Base-by-base conservation (phyloP, 1,284 basidiomycete genomes). In the Flammula alnicola region DNA sequence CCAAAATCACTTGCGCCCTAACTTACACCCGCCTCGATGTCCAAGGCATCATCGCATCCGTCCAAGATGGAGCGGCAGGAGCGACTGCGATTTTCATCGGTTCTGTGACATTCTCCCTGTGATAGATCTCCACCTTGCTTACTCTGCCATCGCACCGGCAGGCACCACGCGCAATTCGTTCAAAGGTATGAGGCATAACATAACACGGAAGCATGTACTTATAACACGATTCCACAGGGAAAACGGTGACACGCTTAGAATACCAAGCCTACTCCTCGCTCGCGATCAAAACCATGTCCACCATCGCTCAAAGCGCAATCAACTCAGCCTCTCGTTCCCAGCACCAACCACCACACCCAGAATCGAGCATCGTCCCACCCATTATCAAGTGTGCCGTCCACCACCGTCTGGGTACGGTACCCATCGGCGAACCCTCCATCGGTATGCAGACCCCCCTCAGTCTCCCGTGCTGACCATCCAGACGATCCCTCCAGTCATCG, bases 191-290 rank as follows among this genome's bases (percentile, higher is more conserved):
- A 32, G n/a, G 30, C 19, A 20, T 17, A 37, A 22, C 32, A 38
- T 25, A 42, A 31, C 12, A 30, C 26, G 26, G 30, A 32, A 19
- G 29, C n/a, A n/a, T n/a, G n/a, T n/a, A 30, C 41, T 35, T 33
- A 32, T 25, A 16, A 20, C 12, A 30, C 40, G n/a, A 29, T 45
- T n/a, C 12, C 22, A 16, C 58, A 93, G 91, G 86, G 46, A 90
- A 86, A 54, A 52, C 47, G 12, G 90, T 94, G 25, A 83, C 80
- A 17, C 80, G 80, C 37, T 73, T 94, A 26, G 89, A 92, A 63
- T 94, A 93, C 62, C 84, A 88, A 67, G 88, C 90, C 5, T 95
- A 95, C 70, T 86, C 84, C 54, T 84, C 84, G 56, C 74, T 94
- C 16, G 91, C 92, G 1, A 81, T 94, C 59, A 91, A 87, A 67